Evolutionary conservation across 495 filamentous ascomycete genomes (phyloP), one percentile per base, ranked within the genome.

Genomic region (Trichoderma orchidacearum): DNA sequence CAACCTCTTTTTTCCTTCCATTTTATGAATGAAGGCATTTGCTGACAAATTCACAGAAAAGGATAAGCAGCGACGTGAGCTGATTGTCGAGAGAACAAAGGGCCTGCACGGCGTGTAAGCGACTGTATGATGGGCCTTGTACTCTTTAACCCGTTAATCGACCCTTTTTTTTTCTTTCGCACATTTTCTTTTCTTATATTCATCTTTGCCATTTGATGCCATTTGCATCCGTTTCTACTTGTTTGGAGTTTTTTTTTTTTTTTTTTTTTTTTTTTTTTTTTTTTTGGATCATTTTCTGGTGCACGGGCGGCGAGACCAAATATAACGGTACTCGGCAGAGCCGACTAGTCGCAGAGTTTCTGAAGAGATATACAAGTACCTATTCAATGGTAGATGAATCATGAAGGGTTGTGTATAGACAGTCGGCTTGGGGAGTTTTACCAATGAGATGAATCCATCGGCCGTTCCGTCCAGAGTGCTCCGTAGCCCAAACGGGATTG

Each of bases 51-150:
- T 30, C 25, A 41, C 65, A 88, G 86, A 70, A 64, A 90, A 87
- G 68, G 85, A 90, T 63, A 81, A 83, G 66, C 75, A 86, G 68
- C 75, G 89, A 60, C 79, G 85, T 70, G 81, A 80, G 58, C 64
- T 84, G 64, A 90, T 90, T 78, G 76, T 75, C 63, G 75, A 84
- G 70, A 73, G 89, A 61, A 85, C 85, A 28, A 79, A 75, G 23
- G 76, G 76, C 15, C 67, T 75, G 38, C 78, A 81, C 59, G 61
- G 69, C 17, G 35, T 23, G 35, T 23, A 53, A 28, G 51, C 34
- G 41, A 48, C 15, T 8, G 15, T 23, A 17, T 48, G n/a, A 41
- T 23, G n/a, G n/a, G n/a, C n/a, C n/a, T n/a, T n/a, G n/a, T n/a
- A n/a, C n/a, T n/a, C n/a, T n/a, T n/a, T n/a, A n/a, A n/a, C n/a